Evolutionary conservation across 805 yeast species (phyloP).

Genomic region (Wickerhamiella nectarea): DNA sequence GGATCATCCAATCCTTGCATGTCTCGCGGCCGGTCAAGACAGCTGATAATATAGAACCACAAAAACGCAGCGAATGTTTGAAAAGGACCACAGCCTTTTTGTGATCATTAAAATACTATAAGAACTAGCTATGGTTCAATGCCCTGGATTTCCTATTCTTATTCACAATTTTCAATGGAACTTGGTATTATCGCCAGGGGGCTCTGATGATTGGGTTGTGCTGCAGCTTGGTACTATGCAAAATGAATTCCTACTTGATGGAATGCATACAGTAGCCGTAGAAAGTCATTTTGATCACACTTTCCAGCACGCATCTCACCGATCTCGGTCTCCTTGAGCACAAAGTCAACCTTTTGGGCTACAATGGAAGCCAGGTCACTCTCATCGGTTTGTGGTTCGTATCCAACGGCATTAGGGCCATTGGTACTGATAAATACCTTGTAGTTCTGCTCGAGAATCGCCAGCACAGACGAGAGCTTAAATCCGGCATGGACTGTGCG

Average conservation of each 20-base stretch:
- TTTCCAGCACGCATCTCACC: slow-evolving; percentile 84
- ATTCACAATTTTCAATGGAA: no score
- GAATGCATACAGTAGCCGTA: slow-evolving; percentile 70
- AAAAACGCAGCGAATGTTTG: no score
- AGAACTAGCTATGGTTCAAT: no score
- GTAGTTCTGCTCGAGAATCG: slow-evolving; percentile 78
- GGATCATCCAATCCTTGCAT: no score
- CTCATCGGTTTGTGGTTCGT: slow-evolving; percentile 30
- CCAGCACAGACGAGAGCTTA: slow-evolving; percentile 64
- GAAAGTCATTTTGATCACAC: slow-evolving; percentile 88
- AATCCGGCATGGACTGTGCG: slow-evolving; percentile 87
- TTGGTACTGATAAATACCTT: slow-evolving; percentile 53
- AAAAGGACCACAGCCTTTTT: no score
- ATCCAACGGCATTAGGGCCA: slow-evolving; percentile 31
- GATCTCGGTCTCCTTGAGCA: slow-evolving; percentile 64
- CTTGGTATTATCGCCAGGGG: no score
- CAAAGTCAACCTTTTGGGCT: slow-evolving; percentile 56
- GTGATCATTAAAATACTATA: no score
- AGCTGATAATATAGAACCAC: no score
- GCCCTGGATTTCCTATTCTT: no score
- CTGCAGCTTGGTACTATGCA: slow-evolving; percentile 42
- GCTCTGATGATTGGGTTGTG: no score
- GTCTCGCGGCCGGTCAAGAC: no score
- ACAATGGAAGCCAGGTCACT: slow-evolving; percentile 34
- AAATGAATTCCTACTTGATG: slow-evolving; percentile 96